phyloP scores from a whole-genome alignment of 441 rosid genomes.

The Adansonia grandidieri region DNA sequence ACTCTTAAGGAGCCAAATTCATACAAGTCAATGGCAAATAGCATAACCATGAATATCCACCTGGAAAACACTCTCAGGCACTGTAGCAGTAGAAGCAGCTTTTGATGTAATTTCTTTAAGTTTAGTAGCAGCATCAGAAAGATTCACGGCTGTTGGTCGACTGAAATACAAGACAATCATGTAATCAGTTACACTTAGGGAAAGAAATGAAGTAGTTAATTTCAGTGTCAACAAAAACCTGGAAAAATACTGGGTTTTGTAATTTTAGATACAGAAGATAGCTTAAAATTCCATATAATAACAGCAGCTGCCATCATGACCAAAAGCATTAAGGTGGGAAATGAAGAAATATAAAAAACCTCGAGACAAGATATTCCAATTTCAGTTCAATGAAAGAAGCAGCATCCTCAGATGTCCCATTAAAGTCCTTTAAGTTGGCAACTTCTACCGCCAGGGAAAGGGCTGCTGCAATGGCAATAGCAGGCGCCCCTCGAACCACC shows the following conservation, averaged over 20 bases:
- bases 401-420: conserved; percentile 62
- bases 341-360: conserved; percentile 36
- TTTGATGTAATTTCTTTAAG: conserved; percentile 62
- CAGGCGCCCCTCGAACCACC: conserved; percentile 99
- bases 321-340: background rate
- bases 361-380: conserved; percentile 85
- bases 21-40: background rate
- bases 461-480: conserved; percentile 92
- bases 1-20: conserved; percentile 15
- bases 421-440: conserved; percentile 50
- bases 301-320: background rate
- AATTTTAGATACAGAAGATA: background rate
- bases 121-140: conserved; percentile 85
- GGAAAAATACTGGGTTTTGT: background rate
- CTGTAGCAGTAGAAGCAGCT: conserved; percentile 44
- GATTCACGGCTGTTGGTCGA: conserved; percentile 93
- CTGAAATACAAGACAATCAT: conserved; percentile 41
- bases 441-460: conserved; percentile 92
- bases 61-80: conserved; percentile 58
- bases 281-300: background rate
- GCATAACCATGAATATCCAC: conserved; percentile 33
- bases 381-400: conserved; percentile 54
- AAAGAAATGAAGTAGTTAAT: conserved; percentile 13
- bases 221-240: background rate
- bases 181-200: conserved; percentile 11